Evolutionary conservation across 2,329 filamentous ascomycete species (phyloP), one percentile per base, ranked within the genome.

Genomic region (Coniella vitis): DNA sequence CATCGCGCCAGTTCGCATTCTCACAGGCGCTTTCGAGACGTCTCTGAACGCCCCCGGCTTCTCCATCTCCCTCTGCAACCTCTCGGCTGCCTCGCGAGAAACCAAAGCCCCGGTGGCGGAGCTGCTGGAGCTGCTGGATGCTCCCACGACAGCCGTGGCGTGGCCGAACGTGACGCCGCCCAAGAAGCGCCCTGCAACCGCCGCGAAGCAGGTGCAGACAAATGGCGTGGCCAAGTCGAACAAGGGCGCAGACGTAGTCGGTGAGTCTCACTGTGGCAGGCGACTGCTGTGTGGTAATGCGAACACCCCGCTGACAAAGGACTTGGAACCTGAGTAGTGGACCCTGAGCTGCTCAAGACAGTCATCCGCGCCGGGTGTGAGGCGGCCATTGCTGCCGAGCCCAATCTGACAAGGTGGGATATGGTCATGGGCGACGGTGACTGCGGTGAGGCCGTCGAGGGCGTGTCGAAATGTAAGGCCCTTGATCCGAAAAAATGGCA

Each of bases 1-100:
- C 4, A 75, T 78, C 43, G 63, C 61, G 7, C 74, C 74, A 1
- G 58, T 60, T 10, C 68, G 73, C 40, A 69, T 75, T 37, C 72
- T 74, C 53, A 66, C 68, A 1, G 70, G 69, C 7, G 62, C 68
- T 3, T 72, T 78, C 39, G 74, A 78, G 51, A 76, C 74, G 0
- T 76, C 72, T 0, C 61, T 79, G 8, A 78, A 79, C 54, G 75
- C 70, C 1, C 75, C 75, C 7, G 76, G 75, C 4, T 79, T 77
- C 65, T 76, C 71, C 7, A 72, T 79, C 29, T 77, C 75, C 1
- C 60, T 79, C 0, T 73, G 73, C 29, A 78, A 78, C 54, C 61
- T 79, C 41, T 69, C 68, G 0, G 55, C 49, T 7, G 61, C 61
- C n/a, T 60, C 63, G 7, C 59, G 55, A 35, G 54, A 60, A 31